Base-by-base conservation (phyloP, 305 asterid species). In the Plantago rigida region DNA sequence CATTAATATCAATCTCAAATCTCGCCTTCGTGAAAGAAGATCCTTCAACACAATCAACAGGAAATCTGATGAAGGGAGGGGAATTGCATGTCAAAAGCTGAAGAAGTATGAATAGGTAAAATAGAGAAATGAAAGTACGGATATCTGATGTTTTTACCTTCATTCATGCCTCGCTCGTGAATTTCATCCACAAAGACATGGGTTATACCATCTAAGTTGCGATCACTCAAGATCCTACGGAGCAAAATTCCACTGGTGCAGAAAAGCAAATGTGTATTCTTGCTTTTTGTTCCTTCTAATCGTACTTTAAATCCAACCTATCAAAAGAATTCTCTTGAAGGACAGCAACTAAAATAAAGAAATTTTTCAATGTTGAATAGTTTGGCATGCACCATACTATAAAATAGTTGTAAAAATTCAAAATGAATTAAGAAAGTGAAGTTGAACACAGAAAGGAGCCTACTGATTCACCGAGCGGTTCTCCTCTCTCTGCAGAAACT, bases 101-200 rank as follows among this genome's bases (percentile, higher is more conserved):
- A 66, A 46, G 59, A 56, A 63, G 61, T 39, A 58, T 56, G 50
- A 48, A 39, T 51, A 41, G 3, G 31, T 67, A 53, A 15, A n/a
- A 53, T 28, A 12, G 14, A 53, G 19, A 53, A 52, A 28, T 8
- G 19, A 9, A 2, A 19, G 10, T 50, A 13, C 22, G 9, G 9
- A 19, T 17, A 51, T 65, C 26, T 49, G 29, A 54, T 52, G 60
- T 24, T 69, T 71, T 70, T 71, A 92, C 99, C 99, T 92, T 92
- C 99, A 82, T 92, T 92, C 97, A 92, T 92, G 79, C 99, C 99
- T 47, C 99, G 85, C 80, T 92, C 99, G 47, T 92, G 99, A 75
- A 92, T 92, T 74, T 92, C 99, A 83, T 92, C 99, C 64, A 92
- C 96, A 69, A 92, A 89, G 60, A 89, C 88, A 79, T 92, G 97